phyloP scores from a whole-genome alignment of 805 yeast species.

The Metschnikowia kofuensis region DNA sequence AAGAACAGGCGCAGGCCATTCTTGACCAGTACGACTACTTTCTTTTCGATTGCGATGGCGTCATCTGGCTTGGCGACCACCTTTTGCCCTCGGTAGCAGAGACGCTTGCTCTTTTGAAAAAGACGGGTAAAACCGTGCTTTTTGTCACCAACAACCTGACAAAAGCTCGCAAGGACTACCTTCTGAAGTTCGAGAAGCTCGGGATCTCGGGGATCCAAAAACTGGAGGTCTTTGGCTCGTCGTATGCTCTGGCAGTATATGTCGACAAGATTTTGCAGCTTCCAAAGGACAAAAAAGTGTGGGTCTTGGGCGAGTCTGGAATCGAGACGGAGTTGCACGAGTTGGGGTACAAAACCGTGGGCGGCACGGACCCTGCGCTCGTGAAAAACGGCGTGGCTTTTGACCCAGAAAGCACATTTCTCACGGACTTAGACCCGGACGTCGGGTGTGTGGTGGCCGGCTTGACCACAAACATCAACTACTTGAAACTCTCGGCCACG shows the following conservation, averaged over 20 bases:
- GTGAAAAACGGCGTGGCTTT: conserved; percentile 45
- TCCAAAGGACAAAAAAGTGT: conserved; percentile 73
- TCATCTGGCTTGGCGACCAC: conserved; percentile 86
- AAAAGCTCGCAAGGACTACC: conserved; percentile 76
- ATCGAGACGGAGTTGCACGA: conserved; percentile 73
- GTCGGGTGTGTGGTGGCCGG: conserved; percentile 94
- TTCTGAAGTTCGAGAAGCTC: conserved; percentile 63
- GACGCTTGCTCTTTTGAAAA: conserved; percentile 60
- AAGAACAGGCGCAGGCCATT: conserved; percentile 49
- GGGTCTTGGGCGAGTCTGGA: conserved; percentile 89
- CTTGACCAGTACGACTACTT: conserved; percentile 75
- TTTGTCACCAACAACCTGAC: conserved; percentile 97
- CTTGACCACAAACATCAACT: conserved; percentile 71
- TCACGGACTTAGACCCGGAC: conserved; percentile 57
- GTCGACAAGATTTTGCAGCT: conserved; percentile 71
- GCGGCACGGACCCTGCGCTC: conserved; percentile 75
- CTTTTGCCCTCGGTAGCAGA: conserved; percentile 76
- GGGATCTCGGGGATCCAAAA: conserved; percentile 48
- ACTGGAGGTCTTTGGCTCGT: conserved; percentile 84
- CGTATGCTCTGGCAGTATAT: conserved; percentile 89
- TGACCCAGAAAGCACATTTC: conserved; percentile 52
- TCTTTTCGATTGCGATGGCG: conserved; percentile 97
- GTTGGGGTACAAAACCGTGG: conserved; percentile 72
- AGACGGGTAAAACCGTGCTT: conserved; percentile 60
- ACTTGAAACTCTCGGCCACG: conserved; percentile 76